Evolutionary conservation across 495 filamentous ascomycete genomes (phyloP).

Genomic region (Penicillium pulvis): DNA sequence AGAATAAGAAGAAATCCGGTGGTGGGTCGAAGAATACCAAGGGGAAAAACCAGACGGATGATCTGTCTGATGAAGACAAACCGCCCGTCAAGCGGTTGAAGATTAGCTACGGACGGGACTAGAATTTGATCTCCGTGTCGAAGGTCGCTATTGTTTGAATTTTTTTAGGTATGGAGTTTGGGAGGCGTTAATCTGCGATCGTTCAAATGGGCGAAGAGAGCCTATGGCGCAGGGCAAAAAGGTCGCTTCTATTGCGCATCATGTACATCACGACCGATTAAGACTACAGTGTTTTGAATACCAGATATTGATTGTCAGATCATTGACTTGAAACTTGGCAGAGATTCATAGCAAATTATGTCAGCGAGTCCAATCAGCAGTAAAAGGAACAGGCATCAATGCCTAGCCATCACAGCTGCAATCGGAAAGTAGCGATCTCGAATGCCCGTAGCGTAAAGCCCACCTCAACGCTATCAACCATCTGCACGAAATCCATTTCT

Average conservation of each 20-base stretch:
- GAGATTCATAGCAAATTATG: no score
- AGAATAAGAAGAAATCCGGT: constrained; percentile 49
- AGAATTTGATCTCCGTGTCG: constrained; percentile 11
- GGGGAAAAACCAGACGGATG: constrained; percentile 39
- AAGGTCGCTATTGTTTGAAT: neutral
- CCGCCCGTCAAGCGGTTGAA: constrained; percentile 53
- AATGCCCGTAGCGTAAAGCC: constrained; percentile 76
- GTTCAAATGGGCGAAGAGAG: neutral
- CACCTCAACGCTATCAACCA: constrained; percentile 51
- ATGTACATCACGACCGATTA: constrained; percentile 27
- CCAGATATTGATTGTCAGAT: neutral
- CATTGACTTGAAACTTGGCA: neutral
- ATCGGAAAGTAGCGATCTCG: constrained; percentile 83
- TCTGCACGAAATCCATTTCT: constrained; percentile 45
- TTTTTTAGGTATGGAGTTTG: constrained; percentile 19
- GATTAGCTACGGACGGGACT: constrained; percentile 53
- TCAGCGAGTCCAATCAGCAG: neutral
- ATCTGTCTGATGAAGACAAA: constrained; percentile 45
- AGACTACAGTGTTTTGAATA: constrained; percentile 13
- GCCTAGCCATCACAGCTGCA: constrained; percentile 58
- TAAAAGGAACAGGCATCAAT: neutral
- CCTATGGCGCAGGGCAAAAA: constrained; percentile 5
- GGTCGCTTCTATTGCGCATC: constrained; percentile 13
- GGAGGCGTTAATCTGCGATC: constrained; percentile 2
- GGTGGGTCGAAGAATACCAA: constrained; percentile 35